Conservation (phyloP, 2,329 filamentous ascomycete species). For the Fonsecaea multimorphosa region DNA sequence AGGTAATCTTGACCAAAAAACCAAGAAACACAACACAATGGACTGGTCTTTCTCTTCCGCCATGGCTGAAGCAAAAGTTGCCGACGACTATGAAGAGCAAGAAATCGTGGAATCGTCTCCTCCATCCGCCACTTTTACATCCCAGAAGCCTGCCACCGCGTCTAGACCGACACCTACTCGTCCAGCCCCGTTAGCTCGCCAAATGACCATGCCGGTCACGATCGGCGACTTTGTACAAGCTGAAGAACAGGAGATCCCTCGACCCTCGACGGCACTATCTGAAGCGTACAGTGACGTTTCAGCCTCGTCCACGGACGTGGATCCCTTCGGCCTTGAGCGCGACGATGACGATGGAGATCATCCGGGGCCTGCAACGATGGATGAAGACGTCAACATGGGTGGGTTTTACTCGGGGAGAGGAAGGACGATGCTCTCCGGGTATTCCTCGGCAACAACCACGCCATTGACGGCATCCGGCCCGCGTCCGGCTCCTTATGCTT, state of each 20-base stretch:
- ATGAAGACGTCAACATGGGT: slow-evolving; percentile 31
- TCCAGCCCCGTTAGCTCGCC: slow-evolving; percentile 34
- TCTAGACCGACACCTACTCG: slow-evolving; percentile 33
- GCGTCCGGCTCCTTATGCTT: slow-evolving; percentile 28
- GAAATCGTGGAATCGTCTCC: slow-evolving; percentile 24
- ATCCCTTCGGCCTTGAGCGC: slow-evolving; percentile 38
- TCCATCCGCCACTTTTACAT: slow-evolving; percentile 7
- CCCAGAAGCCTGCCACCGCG: slow-evolving; percentile 12
- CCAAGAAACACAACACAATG: slow-evolving; percentile 43
- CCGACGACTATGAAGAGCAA: slow-evolving; percentile 8
- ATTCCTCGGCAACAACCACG: slow-evolving; percentile 18
- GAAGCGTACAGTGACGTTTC: slow-evolving; percentile 38
- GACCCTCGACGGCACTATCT: slow-evolving; percentile 37
- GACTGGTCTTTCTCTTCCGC: slow-evolving; percentile 53
- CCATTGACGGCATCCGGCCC: slow-evolving; percentile 30
- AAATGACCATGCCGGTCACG: slow-evolving; percentile 40
- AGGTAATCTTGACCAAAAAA: slow-evolving; percentile 15
- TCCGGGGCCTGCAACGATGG: slow-evolving; percentile 36
- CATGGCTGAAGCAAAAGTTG: slow-evolving; percentile 45
- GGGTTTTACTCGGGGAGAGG: slow-evolving; percentile 35
- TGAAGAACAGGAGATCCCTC: slow-evolving; percentile 33
- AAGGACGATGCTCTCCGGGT: slow-evolving; percentile 33
- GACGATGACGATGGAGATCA: slow-evolving; percentile 32
- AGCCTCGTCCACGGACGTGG: slow-evolving; percentile 37
- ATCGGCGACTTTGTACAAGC: slow-evolving; percentile 33